A percentile compares a stretch with the other conserved stretches of the same genome.
Evolutionary conservation across 192 early-diverging fungal genomes (phyloP).

Genomic region (Pilaira anomala): DNA sequence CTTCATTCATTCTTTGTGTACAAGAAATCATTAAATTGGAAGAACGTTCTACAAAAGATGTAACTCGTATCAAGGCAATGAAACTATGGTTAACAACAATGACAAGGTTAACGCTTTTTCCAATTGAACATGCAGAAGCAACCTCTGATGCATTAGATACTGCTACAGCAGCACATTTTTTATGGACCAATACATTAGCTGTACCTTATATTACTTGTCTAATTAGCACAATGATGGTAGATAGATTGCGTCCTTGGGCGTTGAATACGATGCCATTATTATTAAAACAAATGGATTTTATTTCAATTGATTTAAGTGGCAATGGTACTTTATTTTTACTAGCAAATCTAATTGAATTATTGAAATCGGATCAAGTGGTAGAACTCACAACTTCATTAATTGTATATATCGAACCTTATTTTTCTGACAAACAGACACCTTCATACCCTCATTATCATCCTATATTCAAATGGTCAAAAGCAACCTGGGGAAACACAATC

Average conservation of each 20-base stretch:
- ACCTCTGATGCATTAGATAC: background rate
- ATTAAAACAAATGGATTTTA: background rate
- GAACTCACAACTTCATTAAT: background rate
- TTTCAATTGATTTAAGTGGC: slow-evolving; percentile 11
- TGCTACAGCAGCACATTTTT: background rate
- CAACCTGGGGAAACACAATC: slow-evolving; percentile 1
- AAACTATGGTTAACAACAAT: slow-evolving; percentile 31
- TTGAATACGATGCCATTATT: background rate
- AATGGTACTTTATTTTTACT: slow-evolving; percentile 33
- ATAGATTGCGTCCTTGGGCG: slow-evolving; percentile 3
- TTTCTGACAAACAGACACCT: slow-evolving; percentile 12
- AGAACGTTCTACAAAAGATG: slow-evolving; percentile 1
- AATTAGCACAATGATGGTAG: background rate
- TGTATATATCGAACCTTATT: background rate
- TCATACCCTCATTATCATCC: slow-evolving; percentile 27
- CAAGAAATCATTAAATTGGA: slow-evolving; percentile 15
- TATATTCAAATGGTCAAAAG: slow-evolving; percentile 33
- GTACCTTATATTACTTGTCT: slow-evolving; percentile 9
- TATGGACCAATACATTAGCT: background rate
- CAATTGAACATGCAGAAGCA: slow-evolving; percentile 16
- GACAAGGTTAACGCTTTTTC: slow-evolving; percentile 17
- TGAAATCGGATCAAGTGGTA: background rate
- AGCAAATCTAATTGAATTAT: slow-evolving; percentile 27
- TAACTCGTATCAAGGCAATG: slow-evolving; percentile 4
- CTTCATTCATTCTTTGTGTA: background rate